Evolutionary conservation across 331 rosid species (phyloP).

Genomic region (Ulmus americana): DNA sequence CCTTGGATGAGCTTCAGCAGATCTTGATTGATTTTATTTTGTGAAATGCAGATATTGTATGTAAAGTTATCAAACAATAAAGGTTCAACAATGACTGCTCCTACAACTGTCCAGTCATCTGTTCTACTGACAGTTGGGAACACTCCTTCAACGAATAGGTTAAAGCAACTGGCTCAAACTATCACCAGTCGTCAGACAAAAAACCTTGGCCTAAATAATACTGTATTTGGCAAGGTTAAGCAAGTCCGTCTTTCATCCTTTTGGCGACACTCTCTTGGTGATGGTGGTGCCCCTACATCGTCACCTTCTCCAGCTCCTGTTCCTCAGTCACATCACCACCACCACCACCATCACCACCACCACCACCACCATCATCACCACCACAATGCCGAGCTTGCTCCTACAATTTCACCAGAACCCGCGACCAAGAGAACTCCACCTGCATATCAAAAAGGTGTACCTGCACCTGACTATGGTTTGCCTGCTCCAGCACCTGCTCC

Average conservation of each 20-base stretch:
- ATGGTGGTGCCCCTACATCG: constrained; percentile 41
- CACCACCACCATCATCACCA: constrained; percentile 55
- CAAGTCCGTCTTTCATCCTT: constrained; percentile 77
- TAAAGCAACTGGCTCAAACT: constrained; percentile 80
- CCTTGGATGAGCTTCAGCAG: constrained; percentile 7
- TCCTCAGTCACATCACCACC: constrained; percentile 48
- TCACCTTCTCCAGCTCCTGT: constrained; percentile 58
- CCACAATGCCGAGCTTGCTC: constrained; percentile 29
- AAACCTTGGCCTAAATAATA: constrained; percentile 83
- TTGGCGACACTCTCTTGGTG: constrained; percentile 62
- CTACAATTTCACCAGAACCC: constrained; percentile 36
- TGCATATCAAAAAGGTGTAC: constrained; percentile 23
- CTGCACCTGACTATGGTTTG: constrained; percentile 42
- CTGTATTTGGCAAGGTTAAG: constrained; percentile 82
- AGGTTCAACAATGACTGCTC: constrained; percentile 71
- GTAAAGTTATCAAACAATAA: constrained; percentile 52
- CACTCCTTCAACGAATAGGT: constrained; percentile 51
- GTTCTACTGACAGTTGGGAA: constrained; percentile 63
- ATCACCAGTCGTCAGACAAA: constrained; percentile 57
- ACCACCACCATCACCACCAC: constrained; percentile 49
- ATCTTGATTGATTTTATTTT: constrained; percentile 25
- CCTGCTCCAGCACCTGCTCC: constrained; percentile 56
- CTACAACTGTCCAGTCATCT: constrained; percentile 63
- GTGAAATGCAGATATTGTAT: constrained; percentile 59
- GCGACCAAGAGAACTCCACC: constrained; percentile 21